Evolutionary conservation across 139 green algal genomes (phyloP).

Genomic region (Spirogloea muscicola): DNA sequence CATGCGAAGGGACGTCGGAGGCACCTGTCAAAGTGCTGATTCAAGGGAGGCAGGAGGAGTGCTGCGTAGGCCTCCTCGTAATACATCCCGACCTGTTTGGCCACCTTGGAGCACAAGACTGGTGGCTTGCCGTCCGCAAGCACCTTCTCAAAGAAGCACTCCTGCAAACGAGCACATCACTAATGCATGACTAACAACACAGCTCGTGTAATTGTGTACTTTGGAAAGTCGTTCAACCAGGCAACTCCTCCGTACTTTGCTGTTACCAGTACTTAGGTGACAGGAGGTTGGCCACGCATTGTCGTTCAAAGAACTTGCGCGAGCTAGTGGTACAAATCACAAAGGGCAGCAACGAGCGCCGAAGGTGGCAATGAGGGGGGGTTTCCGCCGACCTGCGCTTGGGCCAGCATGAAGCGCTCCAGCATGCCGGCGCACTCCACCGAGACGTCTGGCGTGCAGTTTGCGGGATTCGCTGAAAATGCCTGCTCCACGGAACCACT

Average conservation of each 20-base stretch:
- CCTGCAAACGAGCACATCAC: no score
- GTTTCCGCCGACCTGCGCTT: constrained; percentile 52
- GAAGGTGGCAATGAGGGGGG: background rate
- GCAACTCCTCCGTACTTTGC: no score
- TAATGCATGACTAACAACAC: background rate
- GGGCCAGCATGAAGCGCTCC: constrained; percentile 90
- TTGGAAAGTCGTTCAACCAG: no score
- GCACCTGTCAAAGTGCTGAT: constrained; percentile 41
- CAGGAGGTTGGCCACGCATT: no score
- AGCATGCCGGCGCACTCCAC: constrained; percentile 75
- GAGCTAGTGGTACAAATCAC: no score
- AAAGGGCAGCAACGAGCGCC: background rate
- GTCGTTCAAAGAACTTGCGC: no score
- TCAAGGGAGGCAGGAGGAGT: constrained; percentile 33
- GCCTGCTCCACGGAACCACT: no score
- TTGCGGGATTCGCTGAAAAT: constrained; percentile 34
- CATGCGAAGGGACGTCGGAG: no score
- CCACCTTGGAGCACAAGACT: constrained; percentile 65
- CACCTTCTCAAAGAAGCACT: constrained; percentile 86
- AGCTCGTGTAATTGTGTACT: no score
- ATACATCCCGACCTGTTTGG: constrained; percentile 62
- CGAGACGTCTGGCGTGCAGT: constrained; percentile 68
- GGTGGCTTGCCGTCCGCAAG: constrained; percentile 69
- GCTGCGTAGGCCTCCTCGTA: constrained; percentile 48
- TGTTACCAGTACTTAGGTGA: no score